These are phyloP conservation scores for Schoenoplectus triqueter DNA, from an alignment of 202 grass and related monocot genomes.

Conservation along the genomic window DNA sequence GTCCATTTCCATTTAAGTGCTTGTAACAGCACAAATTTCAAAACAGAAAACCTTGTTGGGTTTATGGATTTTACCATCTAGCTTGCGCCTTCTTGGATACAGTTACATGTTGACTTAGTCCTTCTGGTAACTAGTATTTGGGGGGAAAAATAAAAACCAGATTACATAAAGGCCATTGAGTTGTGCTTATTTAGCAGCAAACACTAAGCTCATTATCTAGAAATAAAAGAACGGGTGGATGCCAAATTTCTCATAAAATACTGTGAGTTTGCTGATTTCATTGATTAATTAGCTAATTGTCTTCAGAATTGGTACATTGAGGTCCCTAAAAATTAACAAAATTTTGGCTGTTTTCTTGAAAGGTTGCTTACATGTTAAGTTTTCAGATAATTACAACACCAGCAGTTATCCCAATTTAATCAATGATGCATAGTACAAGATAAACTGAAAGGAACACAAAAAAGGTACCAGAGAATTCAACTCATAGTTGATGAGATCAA, in stretches of 20 bases:
- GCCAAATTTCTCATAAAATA: neutral
- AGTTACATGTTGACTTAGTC: slow-evolving; percentile 5
- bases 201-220: neutral
- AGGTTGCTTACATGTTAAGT: neutral
- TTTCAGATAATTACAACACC: neutral
- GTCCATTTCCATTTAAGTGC: neutral
- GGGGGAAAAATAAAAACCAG: neutral
- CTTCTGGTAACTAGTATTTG: slow-evolving; percentile 12
- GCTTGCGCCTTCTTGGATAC: slow-evolving; percentile 21
- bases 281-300: neutral
- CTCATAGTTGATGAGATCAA: slow-evolving; percentile 47
- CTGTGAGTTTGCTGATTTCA: neutral
- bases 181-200: neutral
- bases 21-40: neutral
- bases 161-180: neutral
- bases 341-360: neutral
- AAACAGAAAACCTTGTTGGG: neutral
- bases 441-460: neutral
- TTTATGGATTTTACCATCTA: neutral
- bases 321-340: neutral
- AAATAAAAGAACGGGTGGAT: too few species aligned
- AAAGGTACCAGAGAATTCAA: slow-evolving; percentile 46
- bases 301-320: neutral
- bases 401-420: neutral
- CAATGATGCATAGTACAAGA: neutral